Base-by-base conservation (phyloP, 2,329 filamentous ascomycete genomes). In the Colletotrichum abscissum region DNA sequence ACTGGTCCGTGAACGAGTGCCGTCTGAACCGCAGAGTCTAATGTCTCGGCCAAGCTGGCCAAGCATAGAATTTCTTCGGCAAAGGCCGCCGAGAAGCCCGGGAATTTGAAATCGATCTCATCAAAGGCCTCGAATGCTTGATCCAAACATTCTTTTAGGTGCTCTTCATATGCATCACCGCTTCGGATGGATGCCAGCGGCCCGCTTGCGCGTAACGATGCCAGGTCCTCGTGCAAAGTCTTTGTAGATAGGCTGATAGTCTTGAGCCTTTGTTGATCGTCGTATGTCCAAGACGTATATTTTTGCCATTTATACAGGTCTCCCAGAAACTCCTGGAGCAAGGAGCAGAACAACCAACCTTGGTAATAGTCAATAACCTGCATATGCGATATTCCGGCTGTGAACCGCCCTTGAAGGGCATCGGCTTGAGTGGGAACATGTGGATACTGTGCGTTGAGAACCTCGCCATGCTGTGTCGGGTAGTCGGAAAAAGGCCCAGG, bases 321-420 rank as follows among this genome's bases (percentile, higher is more conserved):
- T 6, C 22, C 64, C 19, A 72, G 26, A 1, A 72, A 63, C n/a
- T 69, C 69, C 1, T 33, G 22, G 4, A 72, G 16, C 26, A 72
- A 57, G 1, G 57, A 55, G 22, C 49, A 69, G 14, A 63, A 69
- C 3, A 72, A 52, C 56, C 64, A 72, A 14, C 64, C 69, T 49
- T 72, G 69, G 46, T 68, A 67, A 49, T 30, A 72, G 49, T 68
- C 64, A 35, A 72, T 28, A 49, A 72, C 64, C 9, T 67, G 26
- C n/a, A 26, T 26, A 38, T 38, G 57, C 11, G 57, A 42, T 16
- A 72, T 35, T 7, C 26, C 57, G n/a, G 64, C 69, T 4, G 56
- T 26, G 24, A 35, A 56, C 28, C 11, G 46, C 12, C 65, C 59
- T 22, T 19, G 22, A 8, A 73, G n/a, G n/a, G 56, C 63, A 35